These are phyloP conservation scores for Stemphylium beticola DNA, from an alignment of 2,329 filamentous ascomycete species.

Conservation along the genomic window DNA sequence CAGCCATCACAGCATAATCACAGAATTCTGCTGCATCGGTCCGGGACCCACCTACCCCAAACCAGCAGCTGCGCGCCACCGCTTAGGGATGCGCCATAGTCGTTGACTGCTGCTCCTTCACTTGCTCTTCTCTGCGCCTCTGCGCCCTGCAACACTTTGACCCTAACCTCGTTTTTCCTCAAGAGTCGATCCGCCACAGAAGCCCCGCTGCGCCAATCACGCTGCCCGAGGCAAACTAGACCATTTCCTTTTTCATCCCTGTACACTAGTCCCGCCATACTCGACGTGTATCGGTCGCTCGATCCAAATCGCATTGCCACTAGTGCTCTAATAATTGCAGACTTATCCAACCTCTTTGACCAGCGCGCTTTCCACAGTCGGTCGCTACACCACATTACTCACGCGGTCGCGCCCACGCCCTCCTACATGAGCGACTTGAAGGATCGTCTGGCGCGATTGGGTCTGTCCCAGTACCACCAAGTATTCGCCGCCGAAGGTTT, in stretches of 20 bases:
- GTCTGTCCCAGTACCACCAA: constrained; percentile 77
- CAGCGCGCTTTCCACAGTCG: constrained; percentile 5
- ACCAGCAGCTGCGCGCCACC: constrained; percentile 25
- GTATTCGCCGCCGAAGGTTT: constrained; percentile 79
- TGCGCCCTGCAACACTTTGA: constrained; percentile 51
- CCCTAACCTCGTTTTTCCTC: constrained; percentile 40
- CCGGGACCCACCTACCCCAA: constrained; percentile 35
- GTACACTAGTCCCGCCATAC: constrained; percentile 31
- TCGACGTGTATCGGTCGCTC: constrained; percentile 12
- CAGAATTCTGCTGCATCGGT: constrained; percentile 32
- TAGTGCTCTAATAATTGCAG: constrained; percentile 32
- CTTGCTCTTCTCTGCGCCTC: constrained; percentile 47
- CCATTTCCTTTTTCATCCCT: constrained; percentile 42
- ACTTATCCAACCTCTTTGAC: constrained; percentile 56
- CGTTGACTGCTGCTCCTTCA: constrained; percentile 23
- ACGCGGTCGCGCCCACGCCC: constrained; percentile 12
- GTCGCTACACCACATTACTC: constrained; percentile 14
- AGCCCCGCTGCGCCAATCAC: constrained; percentile 36
- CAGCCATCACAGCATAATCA: constrained; percentile 31
- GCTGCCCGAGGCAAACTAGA: constrained; percentile 16
- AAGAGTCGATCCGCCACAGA: constrained; percentile 33
- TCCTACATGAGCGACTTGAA: constrained; percentile 69
- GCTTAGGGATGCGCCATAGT: constrained; percentile 41
- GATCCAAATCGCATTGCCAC: constrained; percentile 23
- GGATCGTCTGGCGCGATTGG: constrained; percentile 73